Base-by-base conservation (phyloP, 2,329 filamentous ascomycete genomes). In the Stemphylium vesicarium region DNA sequence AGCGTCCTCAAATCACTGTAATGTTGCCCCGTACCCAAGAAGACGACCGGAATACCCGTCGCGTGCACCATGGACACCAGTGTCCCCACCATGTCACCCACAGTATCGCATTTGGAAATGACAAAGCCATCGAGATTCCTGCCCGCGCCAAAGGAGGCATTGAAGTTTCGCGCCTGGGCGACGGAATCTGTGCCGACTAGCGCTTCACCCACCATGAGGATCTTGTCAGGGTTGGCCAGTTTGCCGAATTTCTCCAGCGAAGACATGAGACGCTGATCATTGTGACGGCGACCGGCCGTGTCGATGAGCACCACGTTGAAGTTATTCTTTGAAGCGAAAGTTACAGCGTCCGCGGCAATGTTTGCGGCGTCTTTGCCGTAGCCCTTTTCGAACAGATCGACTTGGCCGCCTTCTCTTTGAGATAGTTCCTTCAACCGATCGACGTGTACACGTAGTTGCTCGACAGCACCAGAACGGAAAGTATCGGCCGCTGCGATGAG, bases 61-160 rank as follows among this genome's bases (percentile, higher is more conserved):
- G 95, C 94, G 78, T 98, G 94, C 35, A 99, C 94, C 81, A 99
- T 94, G 74, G 91, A 96, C 59, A 99, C 95, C 60, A 99, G 81
- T 2, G 94, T 97, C 2, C 88, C 92, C 38, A 97, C 92, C 93
- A 98, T 98, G 78, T 97, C 94, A n/a, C 95, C 96, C 33, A 99
- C 96, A 0, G 95, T 99, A 79, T 99, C 95, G 75, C 95, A 98
- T 78, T 99, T 99, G 57, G 89, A 94, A 67, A 99, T 97, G 73
- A 99, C 96, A 77, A 99, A 99, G 5, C 95, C 95, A 77, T 99
- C 96, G 33, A 99, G 83, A 24, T 85, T 85, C 53, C 94, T 83
- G 12, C 87, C 88, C 4, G 85, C 82, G 29, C 95, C 96, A 78
- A 99, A 98, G 2, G 91, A 90, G 33, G 88, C 87, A 72, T 97